Conservation (phyloP, 75 land plant genomes). For the Gnetum montanum region DNA sequence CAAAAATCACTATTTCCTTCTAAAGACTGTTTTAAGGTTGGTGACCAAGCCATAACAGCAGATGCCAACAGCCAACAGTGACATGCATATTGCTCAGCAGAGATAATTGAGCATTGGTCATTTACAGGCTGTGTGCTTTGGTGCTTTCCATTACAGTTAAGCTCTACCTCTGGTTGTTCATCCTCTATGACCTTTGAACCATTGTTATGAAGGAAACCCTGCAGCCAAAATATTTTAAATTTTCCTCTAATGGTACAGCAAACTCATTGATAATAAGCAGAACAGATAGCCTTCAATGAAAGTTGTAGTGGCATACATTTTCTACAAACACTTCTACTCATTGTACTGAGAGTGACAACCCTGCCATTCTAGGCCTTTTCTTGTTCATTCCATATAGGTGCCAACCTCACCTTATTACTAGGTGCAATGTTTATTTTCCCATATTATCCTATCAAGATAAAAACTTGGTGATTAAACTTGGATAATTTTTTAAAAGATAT, state of each 20-base stretch:
- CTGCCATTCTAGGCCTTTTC: conserved; percentile 9
- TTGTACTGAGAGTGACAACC: not conserved
- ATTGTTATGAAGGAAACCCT: no score
- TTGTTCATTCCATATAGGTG: conserved; percentile 18
- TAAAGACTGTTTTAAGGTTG: conserved; percentile 17
- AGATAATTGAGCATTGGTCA: conserved; percentile 13
- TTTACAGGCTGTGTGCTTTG: conserved; percentile 1
- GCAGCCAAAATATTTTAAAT: no score
- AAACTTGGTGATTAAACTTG: not conserved
- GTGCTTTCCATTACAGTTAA: no score
- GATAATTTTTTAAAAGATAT: not conserved
- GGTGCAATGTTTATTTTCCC: no score
- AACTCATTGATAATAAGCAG: not conserved
- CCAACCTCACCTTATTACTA: conserved; percentile 14
- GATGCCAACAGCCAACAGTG: conserved; percentile 37
- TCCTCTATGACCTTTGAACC: no score
- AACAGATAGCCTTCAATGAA: not conserved
- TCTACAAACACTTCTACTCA: not conserved
- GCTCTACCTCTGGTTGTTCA: no score
- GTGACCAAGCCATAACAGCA: conserved; percentile 53
- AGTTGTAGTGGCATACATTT: conserved; percentile 1
- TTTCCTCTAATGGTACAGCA: no score
- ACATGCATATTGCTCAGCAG: conserved; percentile 37
- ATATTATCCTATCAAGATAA: conserved; percentile 3
- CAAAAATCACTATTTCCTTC: conserved; percentile 1